These are phyloP conservation scores for Talaromyces adpressus DNA, from an alignment of 495 filamentous ascomycete species.

Conservation along the genomic window DNA sequence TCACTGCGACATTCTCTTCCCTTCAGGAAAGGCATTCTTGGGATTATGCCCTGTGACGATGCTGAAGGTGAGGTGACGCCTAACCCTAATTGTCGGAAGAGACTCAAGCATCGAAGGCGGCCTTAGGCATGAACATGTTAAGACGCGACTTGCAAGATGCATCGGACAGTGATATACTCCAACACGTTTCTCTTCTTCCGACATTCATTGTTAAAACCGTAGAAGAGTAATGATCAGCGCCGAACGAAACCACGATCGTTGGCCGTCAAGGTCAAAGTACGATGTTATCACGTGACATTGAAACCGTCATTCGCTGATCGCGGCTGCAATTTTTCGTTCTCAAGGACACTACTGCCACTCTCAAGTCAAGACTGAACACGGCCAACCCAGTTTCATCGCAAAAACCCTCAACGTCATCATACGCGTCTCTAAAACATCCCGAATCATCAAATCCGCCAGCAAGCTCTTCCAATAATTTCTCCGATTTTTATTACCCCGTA, in stretches of 20 bases:
- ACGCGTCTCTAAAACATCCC: neutral
- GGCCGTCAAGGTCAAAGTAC: neutral
- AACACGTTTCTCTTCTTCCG: neutral
- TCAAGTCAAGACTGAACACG: neutral
- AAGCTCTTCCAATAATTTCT: neutral
- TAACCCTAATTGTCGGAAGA: neutral
- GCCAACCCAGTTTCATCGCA: neutral
- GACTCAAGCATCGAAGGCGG: neutral
- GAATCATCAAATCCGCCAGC: neutral
- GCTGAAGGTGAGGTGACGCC: neutral
- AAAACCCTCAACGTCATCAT: neutral
- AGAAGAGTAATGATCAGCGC: neutral
- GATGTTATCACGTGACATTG: neutral
- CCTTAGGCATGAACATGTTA: neutral
- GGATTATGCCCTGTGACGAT: too few species aligned
- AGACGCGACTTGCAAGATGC: neutral
- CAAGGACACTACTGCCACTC: neutral
- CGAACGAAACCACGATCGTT: neutral
- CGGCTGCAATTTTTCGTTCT: slow-evolving; percentile 3
- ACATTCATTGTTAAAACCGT: neutral
- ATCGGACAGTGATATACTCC: neutral
- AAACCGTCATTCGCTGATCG: neutral
- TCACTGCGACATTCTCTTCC: too few species aligned
- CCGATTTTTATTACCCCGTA: neutral
- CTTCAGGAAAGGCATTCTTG: too few species aligned